Evolutionary conservation across 1,284 basidiomycete species (phyloP), one percentile per base, ranked within the genome.

Genomic region (Heliocybe sulcata): DNA sequence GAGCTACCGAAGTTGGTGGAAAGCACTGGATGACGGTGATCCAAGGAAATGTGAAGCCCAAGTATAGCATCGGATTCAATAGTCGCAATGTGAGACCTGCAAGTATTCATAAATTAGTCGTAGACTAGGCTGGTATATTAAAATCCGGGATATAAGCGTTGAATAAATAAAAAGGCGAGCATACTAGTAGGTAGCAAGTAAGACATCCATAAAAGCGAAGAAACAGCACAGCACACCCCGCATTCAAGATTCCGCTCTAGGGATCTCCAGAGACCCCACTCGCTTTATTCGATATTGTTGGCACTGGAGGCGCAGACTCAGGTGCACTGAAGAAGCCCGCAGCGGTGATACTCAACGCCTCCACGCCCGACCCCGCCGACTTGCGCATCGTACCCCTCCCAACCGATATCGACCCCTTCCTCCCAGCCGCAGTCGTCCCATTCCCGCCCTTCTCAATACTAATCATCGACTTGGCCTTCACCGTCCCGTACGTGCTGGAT

Each of bases 281-380:
- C 12, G 47, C 20, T n/a, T 16, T 20, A 8, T 49, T 29, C 4
- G 47, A 4, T 1, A 59, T 55, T 2, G 64, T 45, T 38, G 71
- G 69, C 8, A 66, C 53, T n/a, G 73, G 69, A 22, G 73, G 70
- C 1, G 66, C 67, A 42, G 67, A 63, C 29, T 64, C 63, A 1
- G 84, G 82, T 1, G 85, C 72, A n/a, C 75, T 71, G 65, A 90
- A 90, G 64, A 90, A 90, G 0, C 88, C 88, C 31, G 74, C 77
- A 27, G 86, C 87, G 27, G 83, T 88, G 53, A 90, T 75, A 20
- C 86, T 77, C 48, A 85, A 64, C 25, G 87, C 83, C 68, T 85
- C 82, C 51, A 90, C 87, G 25, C 78, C 83, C 27, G 85, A 79
- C 14, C 84, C 88, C 54, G 71, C 72, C 47, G 77, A 69, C 72